Conservation (phyloP, 23 red algal genomes). For the Gracilaria vermiculophylla region DNA sequence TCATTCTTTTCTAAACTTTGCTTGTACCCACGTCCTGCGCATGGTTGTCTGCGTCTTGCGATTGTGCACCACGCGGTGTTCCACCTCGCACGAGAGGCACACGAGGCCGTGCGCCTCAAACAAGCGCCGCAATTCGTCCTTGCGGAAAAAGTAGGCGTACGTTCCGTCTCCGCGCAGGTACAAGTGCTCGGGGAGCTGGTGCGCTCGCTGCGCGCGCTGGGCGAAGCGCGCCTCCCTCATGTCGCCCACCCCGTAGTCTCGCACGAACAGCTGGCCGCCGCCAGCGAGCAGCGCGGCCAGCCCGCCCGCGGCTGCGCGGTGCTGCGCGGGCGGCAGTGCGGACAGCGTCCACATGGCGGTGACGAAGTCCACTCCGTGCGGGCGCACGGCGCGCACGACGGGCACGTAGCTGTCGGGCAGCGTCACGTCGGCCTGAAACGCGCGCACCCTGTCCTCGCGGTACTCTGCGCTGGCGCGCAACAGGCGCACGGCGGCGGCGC, state of each 20-base stretch:
- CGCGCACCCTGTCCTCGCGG: slow-evolving; percentile 52
- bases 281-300: slow-evolving; percentile 49
- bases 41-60: slow-evolving; percentile 77
- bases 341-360: slow-evolving; percentile 87
- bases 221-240: slow-evolving; percentile 80
- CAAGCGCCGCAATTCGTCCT: slow-evolving; percentile 53
- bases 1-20: no score
- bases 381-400: neutral
- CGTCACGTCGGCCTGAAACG: slow-evolving; percentile 70
- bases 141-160: slow-evolving; percentile 89
- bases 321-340: slow-evolving; percentile 50
- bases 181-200: neutral
- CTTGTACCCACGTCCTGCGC: slow-evolving; percentile 86
- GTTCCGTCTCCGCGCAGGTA: slow-evolving; percentile 92
- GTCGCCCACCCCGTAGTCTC: slow-evolving; percentile 94
- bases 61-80: slow-evolving; percentile 59
- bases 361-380: slow-evolving; percentile 52
- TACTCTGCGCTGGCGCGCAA: slow-evolving; percentile 62
- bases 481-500: slow-evolving; percentile 49
- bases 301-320: neutral
- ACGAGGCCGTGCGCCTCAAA: slow-evolving; percentile 58
- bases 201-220: neutral
- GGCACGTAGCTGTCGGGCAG: slow-evolving; percentile 2
- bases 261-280: slow-evolving; percentile 79
- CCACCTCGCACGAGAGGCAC: slow-evolving; percentile 35